Base-by-base conservation (phyloP, 352 stramenopile species). In the Globisporangium nagaii region DNA sequence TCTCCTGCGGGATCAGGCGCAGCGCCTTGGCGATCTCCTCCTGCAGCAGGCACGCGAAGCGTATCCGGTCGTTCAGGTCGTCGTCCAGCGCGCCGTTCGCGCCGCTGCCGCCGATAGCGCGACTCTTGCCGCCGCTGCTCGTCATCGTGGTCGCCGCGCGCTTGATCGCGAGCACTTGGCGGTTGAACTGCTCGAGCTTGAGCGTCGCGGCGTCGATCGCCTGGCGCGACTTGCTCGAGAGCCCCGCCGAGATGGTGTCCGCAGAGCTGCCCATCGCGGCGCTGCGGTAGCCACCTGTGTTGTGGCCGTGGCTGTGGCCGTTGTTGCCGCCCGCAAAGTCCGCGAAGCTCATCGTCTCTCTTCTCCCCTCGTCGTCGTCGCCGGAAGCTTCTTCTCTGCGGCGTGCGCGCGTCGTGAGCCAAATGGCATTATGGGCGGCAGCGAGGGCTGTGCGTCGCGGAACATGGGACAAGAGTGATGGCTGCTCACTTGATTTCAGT, bases 141-240 rank as follows among this genome's bases (percentile, higher is more conserved):
- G 24, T 15, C 37, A 53, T 17, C 40, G 50, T 32, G 37, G 44
- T 56, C 27, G 76, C 68, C 11, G 66, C 74, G 62, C 83, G 79
- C 53, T 90, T 90, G 55, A 93, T 87, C 32, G 75, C 80, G 15
- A 87, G 61, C 31, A 91, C 81, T 43, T 93, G 83, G 15, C 83
- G 79, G 58, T 93, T 83, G 63, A 91, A 93, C 60, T 90, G 77
- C 58, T 91, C 83, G 4, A 91, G 65, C 53, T 93, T 93, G 51
- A 91, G 66, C 10, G 78, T 83, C 28, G 76, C 78, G 27, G 52
- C 59, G n/a, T 91, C 80, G 25, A 91, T 64, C 53, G 78, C 74
- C 30, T 87, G 74, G 28, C 82, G 80, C 40, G 58, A 49, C 53
- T 69, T 73, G 15, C 45, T 37, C n/a, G 63, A 66, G 19, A 60